Conservation (phyloP, 1,139 yeast genomes). For the Yamadazyma conglobata region DNA sequence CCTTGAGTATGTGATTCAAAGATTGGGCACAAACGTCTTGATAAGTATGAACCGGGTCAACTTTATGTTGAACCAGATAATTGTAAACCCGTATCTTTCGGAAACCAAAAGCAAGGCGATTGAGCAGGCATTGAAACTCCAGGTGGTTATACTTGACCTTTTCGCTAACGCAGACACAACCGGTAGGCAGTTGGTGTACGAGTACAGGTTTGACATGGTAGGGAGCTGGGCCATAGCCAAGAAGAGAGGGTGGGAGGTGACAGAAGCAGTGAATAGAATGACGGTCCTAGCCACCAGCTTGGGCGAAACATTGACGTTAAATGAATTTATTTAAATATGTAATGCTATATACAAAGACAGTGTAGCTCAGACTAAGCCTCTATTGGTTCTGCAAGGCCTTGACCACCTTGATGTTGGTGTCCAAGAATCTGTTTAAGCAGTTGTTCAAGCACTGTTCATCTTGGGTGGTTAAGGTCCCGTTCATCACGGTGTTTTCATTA, state of each 20-base stretch:
- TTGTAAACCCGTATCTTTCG: slow-evolving; percentile 25
- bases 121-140: slow-evolving; percentile 18
- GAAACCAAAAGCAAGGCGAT: slow-evolving; percentile 18
- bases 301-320: no score
- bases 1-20: slow-evolving; percentile 5
- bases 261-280: no score
- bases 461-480: slow-evolving; percentile 46
- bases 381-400: slow-evolving; percentile 41
- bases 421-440: slow-evolving; percentile 83
- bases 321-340: no score
- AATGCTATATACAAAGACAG: not conserved
- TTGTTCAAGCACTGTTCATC: slow-evolving; percentile 76
- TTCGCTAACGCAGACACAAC: slow-evolving; percentile 15
- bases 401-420: slow-evolving; percentile 82
- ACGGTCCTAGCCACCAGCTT: no score
- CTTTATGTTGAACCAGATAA: slow-evolving; percentile 27
- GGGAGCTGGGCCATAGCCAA: slow-evolving; percentile 27
- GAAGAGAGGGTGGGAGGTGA: no score
- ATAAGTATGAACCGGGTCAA: slow-evolving; percentile 29
- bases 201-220: slow-evolving; percentile 34
- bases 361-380: no score
- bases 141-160: slow-evolving; percentile 14
- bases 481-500: slow-evolving; percentile 49
- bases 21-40: slow-evolving; percentile 11
- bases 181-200: slow-evolving; percentile 18